A percentile compares a stretch with the other conserved stretches of the same genome.
phyloP scores from a whole-genome alignment of 164 flowering plant species.

The Stephania cephalantha region DNA sequence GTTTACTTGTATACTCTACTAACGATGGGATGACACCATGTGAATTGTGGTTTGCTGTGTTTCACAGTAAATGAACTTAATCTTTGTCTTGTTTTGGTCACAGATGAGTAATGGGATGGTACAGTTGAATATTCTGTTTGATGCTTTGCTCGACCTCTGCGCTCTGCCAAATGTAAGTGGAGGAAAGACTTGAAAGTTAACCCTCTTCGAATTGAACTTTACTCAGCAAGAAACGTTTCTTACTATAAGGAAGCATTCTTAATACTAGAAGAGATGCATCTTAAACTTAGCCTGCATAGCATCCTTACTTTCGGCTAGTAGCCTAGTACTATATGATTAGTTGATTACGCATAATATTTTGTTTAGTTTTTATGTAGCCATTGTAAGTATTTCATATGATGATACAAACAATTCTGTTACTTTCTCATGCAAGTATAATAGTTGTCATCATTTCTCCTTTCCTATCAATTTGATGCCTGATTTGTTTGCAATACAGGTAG shows the following conservation, averaged over 20 bases:
- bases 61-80: background rate
- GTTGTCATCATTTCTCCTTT: background rate
- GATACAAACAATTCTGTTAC: background rate
- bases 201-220: no score
- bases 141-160: constrained; percentile 61
- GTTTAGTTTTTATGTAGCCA: background rate
- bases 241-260: no score
- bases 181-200: background rate
- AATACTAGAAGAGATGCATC: no score
- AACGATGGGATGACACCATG: background rate
- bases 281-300: no score
- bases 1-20: background rate
- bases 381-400: background rate
- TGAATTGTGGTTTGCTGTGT: background rate
- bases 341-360: no score
- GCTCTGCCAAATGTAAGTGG: constrained; percentile 61
- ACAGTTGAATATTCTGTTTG: constrained; percentile 41
- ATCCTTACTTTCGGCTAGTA: no score
- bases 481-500: constrained; percentile 38
- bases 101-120: constrained; percentile 61
- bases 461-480: background rate
- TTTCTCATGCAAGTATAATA: background rate
- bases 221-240: no score
- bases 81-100: constrained; percentile 13
- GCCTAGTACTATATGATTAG: no score